Evolutionary conservation across 2,329 filamentous ascomycete genomes (phyloP).

Genomic region (Ambrosiella xylebori): DNA sequence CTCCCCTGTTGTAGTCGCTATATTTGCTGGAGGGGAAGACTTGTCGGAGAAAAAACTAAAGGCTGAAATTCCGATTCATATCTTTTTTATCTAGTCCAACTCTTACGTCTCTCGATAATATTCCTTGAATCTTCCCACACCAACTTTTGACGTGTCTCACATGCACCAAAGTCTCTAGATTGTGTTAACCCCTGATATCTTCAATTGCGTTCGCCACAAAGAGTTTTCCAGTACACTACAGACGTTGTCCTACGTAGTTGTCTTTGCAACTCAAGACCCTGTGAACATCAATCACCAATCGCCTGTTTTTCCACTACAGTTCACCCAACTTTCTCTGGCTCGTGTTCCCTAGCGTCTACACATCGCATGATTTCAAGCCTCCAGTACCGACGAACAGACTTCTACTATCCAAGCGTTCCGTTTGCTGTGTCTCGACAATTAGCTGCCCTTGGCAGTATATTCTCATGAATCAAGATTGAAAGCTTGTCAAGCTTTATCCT

Average conservation of each 20-base stretch:
- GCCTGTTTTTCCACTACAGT: neutral
- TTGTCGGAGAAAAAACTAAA: neutral
- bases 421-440: neutral
- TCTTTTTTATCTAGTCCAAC: too few relatives aligned
- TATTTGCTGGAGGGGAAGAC: neutral
- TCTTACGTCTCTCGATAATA: too few relatives aligned
- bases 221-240: neutral
- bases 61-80: neutral
- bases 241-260: neutral
- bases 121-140: too few relatives aligned
- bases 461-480: neutral
- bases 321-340: neutral
- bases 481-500: neutral
- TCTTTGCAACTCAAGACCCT: neutral
- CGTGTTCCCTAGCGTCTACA: neutral
- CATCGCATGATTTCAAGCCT: neutral
- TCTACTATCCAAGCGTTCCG: neutral
- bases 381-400: neutral
- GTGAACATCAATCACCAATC: conserved; percentile 1
- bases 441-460: neutral
- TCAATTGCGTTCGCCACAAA: too few relatives aligned
- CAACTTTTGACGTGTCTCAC: neutral
- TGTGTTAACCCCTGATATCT: neutral
- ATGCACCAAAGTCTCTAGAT: neutral
- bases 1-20: neutral